These are phyloP conservation scores for Barnettozyma siamensis DNA, from an alignment of 805 yeast genomes.

Conservation along the genomic window DNA sequence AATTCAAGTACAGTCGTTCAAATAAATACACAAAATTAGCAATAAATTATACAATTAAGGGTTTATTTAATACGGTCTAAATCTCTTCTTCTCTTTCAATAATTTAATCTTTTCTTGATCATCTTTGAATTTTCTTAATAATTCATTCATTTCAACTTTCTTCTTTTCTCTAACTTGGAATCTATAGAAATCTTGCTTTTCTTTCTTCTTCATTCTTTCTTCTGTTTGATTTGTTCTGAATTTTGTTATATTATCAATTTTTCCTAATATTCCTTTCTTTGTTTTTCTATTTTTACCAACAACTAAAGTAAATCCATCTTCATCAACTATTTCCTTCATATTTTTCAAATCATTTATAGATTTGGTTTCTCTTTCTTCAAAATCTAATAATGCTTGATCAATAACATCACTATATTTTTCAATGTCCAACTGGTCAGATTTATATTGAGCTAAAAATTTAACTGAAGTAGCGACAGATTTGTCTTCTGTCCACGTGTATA, in stretches of 20 bases:
- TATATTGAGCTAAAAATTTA: conserved; percentile 38
- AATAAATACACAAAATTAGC: no score
- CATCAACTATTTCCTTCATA: conserved; percentile 68
- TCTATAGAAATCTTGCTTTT: conserved; percentile 87
- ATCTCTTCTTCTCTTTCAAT: conserved; percentile 76
- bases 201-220: conserved; percentile 59
- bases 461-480: conserved; percentile 28
- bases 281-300: conserved; percentile 85
- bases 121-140: conserved; percentile 75
- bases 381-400: conserved; percentile 58
- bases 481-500: conserved; percentile 25
- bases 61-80: conserved; percentile 70
- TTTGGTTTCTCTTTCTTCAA: conserved; percentile 64
- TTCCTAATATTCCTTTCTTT: conserved; percentile 61
- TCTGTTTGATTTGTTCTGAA: conserved; percentile 26
- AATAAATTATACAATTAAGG: no score
- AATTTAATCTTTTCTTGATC: conserved; percentile 82
- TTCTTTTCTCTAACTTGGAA: conserved; percentile 93
- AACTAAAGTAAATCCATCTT: conserved; percentile 89
- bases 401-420: conserved; percentile 45
- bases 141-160: conserved; percentile 86
- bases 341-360: conserved; percentile 49
- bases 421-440: conserved; percentile 37
- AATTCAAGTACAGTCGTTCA: no score
- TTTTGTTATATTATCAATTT: conserved; percentile 37